Evolutionary conservation across 495 filamentous ascomycete genomes (phyloP), one percentile per base, ranked within the genome.

Genomic region (Aspergillus hancockii): DNA sequence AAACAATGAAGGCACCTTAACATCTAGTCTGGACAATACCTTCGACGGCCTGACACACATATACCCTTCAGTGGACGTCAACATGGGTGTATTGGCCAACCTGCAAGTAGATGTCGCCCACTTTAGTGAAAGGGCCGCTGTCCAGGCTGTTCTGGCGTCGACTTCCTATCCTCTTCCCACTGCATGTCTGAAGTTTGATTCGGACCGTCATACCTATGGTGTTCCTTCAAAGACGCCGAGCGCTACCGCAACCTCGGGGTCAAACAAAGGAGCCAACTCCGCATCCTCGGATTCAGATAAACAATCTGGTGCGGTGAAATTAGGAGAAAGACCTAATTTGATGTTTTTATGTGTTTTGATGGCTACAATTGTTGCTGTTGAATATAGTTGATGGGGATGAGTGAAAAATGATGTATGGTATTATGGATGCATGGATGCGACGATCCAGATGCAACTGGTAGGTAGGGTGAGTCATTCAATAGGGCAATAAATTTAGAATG

Each of bases 181-280:
- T 8, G 60, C 56, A 0, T 69, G 69, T 55, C 34, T 69, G 12
- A 51, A 49, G 19, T 69, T 67, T 23, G 62, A 71, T 45, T 22
- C 40, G 9, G 41, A 52, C 3, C 1, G 43, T 23, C 43, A 23
- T 22, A 12, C 0, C 0, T 47, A 47, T 23, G 21, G 19, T 8
- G 19, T n/a, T 21, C 43, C 43, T 28, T 18, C 19, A n/a, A 23
- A 43, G 30, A 40, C 58, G 31, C 32, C 51, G 1, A 47, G 51
- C 36, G 21, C 25, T 25, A 30, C 28, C 0, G 25, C 23, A 36
- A 13, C 38, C 18, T 32, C 45, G 25, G 16, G 32, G 1, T 49
- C 28, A 1, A 34, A 36, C 7, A 45, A 52, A 47, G 43, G 43
- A 14, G 19, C 19, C 8, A 8, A 47, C 9, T 3, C 7, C 43